Conservation (phyloP, 192 early-diverging fungal species). For the Podila epigama region DNA sequence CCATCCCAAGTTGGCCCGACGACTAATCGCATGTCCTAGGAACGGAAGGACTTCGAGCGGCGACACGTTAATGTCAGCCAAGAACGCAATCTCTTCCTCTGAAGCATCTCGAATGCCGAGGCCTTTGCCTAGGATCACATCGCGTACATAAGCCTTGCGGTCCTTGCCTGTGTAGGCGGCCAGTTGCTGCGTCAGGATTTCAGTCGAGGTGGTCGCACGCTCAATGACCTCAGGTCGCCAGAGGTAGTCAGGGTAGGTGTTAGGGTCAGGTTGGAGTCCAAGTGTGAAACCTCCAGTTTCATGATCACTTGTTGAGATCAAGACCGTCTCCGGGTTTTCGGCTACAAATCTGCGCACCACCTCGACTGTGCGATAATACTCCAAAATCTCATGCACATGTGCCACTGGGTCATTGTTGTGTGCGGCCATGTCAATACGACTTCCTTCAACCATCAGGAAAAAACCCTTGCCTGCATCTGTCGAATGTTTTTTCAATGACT, state of each 20-base stretch:
- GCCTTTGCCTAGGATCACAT: constrained; percentile 67
- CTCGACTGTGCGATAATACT: constrained; percentile 79
- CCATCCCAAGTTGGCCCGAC: constrained; percentile 54
- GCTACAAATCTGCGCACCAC: constrained; percentile 81
- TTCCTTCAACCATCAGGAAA: constrained; percentile 97
- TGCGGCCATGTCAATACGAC: constrained; percentile 94
- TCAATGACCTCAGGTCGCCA: constrained; percentile 81
- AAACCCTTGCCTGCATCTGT: constrained; percentile 72
- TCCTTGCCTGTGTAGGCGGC: constrained; percentile 8
- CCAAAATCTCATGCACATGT: constrained; percentile 90
- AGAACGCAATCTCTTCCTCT: constrained; percentile 61
- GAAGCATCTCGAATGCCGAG: constrained; percentile 77
- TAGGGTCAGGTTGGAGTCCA: constrained; percentile 69
- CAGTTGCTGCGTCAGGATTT: constrained; percentile 58
- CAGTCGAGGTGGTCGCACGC: constrained; percentile 74
- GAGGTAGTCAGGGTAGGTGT: constrained; percentile 83
- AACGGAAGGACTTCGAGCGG: constrained; percentile 4
- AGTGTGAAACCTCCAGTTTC: constrained; percentile 96
- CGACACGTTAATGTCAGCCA: constrained; percentile 27
- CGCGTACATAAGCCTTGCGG: constrained; percentile 50
- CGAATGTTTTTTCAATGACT: constrained; percentile 60
- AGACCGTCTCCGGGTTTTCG: constrained; percentile 80
- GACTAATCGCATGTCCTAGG: constrained; percentile 10
- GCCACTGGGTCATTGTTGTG: constrained; percentile 95
- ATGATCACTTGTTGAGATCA: constrained; percentile 94